Conservation (phyloP, 768 basidiomycete genomes). For the Suillus americanus region DNA sequence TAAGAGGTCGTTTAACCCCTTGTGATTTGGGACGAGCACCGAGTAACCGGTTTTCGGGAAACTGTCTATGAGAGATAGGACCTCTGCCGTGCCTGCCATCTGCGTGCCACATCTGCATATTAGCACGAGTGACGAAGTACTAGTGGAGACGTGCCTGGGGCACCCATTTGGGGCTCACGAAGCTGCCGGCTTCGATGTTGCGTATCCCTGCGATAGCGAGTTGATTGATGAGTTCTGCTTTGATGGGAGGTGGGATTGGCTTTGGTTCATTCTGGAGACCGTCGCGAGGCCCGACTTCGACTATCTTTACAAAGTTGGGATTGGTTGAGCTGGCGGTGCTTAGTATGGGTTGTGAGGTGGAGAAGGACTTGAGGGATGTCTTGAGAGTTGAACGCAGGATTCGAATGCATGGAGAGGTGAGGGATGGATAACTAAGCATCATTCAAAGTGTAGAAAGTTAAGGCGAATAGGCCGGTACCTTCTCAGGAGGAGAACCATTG, state of each 20-base stretch:
- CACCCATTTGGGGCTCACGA: constrained; percentile 92
- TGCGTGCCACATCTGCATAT: constrained; percentile 28
- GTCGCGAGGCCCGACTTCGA: constrained; percentile 91
- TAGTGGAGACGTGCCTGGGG: constrained; percentile 62
- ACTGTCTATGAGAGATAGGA: constrained; percentile 59
- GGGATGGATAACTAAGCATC: not conserved
- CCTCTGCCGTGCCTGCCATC: constrained; percentile 87
- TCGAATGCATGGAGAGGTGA: not conserved
- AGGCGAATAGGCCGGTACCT: not conserved
- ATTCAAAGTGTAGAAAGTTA: not conserved
- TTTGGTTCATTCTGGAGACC: constrained; percentile 89
- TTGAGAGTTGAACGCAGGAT: not conserved
- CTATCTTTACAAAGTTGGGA: constrained; percentile 43
- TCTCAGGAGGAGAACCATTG: not conserved
- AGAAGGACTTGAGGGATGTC: not conserved
- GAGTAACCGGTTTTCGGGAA: constrained; percentile 63
- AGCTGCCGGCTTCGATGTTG: constrained; percentile 83
- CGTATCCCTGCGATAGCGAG: constrained; percentile 66
- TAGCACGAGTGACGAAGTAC: not conserved
- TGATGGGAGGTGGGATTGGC: constrained; percentile 67
- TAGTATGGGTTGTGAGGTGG: not conserved
- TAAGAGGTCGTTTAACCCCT: constrained; percentile 70
- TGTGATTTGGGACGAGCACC: constrained; percentile 80
- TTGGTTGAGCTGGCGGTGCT: not conserved
- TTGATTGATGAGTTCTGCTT: constrained; percentile 77